Evolutionary conservation across 2,329 filamentous ascomycete species (phyloP).

Genomic region (Hymenoscyphus repandus): DNA sequence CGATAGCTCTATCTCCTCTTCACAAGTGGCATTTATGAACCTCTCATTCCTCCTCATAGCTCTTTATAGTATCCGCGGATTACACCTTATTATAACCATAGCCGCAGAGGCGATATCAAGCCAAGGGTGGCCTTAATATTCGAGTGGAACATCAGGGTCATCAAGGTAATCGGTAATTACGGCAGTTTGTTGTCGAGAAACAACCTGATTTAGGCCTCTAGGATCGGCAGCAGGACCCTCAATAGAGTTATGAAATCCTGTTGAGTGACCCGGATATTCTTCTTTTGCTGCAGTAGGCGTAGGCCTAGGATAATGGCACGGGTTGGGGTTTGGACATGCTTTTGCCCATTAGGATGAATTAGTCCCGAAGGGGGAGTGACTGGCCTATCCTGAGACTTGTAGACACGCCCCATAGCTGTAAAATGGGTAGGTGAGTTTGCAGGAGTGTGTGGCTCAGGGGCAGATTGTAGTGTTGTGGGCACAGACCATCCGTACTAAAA

Average conservation of each 20-base stretch:
- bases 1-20: constrained; percentile 1
- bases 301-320: neutral
- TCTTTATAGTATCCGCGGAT: neutral
- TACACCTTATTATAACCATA: neutral
- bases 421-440: too few species aligned
- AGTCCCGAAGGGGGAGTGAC: neutral
- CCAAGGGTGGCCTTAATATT: neutral
- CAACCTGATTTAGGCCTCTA: neutral
- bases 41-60: neutral
- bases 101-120: neutral
- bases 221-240: neutral
- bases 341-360: neutral
- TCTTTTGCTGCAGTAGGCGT: neutral
- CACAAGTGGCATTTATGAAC: constrained; percentile 4
- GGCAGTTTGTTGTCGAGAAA: neutral
- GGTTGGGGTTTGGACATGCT: neutral
- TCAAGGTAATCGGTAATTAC: constrained; percentile 3
- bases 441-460: too few species aligned
- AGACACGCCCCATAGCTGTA: neutral
- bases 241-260: too few species aligned
- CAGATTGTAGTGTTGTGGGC: too few species aligned
- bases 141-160: neutral
- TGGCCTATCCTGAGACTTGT: neutral
- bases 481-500: too few species aligned
- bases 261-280: neutral